These are phyloP conservation scores for Sphaerosporella brunnea DNA, from an alignment of 495 filamentous ascomycete genomes.

Conservation along the genomic window DNA sequence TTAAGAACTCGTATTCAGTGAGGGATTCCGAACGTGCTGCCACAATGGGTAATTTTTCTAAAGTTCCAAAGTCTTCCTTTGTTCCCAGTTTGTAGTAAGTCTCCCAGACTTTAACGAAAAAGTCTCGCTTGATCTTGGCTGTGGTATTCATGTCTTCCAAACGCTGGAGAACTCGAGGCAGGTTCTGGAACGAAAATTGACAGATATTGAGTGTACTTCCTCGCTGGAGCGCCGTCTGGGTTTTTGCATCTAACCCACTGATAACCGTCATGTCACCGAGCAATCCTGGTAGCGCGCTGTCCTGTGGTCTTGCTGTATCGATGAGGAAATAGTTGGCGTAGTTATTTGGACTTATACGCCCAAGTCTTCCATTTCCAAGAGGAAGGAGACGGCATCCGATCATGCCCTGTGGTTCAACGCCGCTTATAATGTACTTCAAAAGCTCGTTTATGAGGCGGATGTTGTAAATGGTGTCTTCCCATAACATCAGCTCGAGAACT, in stretches of 20 bases:
- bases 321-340: too few relatives aligned
- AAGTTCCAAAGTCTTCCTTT: not conserved
- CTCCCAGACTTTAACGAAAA: not conserved
- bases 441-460: not conserved
- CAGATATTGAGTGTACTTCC: not conserved
- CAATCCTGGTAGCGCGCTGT: too few relatives aligned
- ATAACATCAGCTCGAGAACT: not conserved
- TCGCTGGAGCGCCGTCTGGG: not conserved
- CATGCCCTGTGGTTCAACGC: constrained; percentile 1
- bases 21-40: too few relatives aligned
- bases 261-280: not conserved
- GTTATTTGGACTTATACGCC: not conserved
- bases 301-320: too few relatives aligned
- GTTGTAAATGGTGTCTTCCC: not conserved
- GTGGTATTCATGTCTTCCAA: not conserved
- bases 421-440: not conserved
- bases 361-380: not conserved
- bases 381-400: not conserved
- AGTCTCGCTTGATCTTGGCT: not conserved
- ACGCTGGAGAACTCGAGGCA: not conserved
- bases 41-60: not conserved
- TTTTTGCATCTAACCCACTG: not conserved
- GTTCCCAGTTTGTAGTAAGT: not conserved
- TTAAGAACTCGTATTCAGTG: not conserved
- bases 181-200: not conserved